Base-by-base conservation (phyloP, 2,329 filamentous ascomycete genomes). In the Fusarium stilboides region DNA sequence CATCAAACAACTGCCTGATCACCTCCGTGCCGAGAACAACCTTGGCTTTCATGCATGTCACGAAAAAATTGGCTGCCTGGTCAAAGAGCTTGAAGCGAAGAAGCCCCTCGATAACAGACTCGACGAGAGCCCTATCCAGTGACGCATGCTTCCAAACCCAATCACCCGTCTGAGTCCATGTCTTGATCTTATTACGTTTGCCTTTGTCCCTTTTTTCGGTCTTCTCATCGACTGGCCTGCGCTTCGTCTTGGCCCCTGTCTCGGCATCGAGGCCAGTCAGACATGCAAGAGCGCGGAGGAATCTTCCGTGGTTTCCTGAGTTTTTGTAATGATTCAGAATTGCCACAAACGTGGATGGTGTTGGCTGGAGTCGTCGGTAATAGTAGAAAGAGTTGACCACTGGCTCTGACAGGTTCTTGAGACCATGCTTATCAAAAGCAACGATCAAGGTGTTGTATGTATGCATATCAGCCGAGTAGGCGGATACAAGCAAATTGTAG, bases 371-470 rank as follows among this genome's bases (percentile, higher is more conserved):
- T 6, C 77, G 77, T 37, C 80, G 85, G 12, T 79, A 70, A 40
- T 81, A 68, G 42, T 87, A 77, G 53, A 88, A 86, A 0, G 83
- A 85, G 50, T 86, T 77, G 20, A 88, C 80, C 33, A 91, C 81
- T n/a, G 81, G 72, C 37, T 88, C 81, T 6, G 86, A 84, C 19
- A 91, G 79, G 37, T 80, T 78, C 57, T 84, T 81, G 53, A 85
- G 80, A 28, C 83, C 80, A 7, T 85, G 75, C 33, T 83, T 81
- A 53, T 86, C 84, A 51, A 95, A 89, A n/a, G 87, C 87, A n/a
- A 87, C 77, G 4, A 95, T 85, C 26, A 96, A 83, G 14, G 86
- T 85, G 74, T 94, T 94, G 80, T 90, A 93, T 5, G 90, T 93
- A 68, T 89, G 84, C 36, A 92, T 85, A 65, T 88, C 88, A 1